Conservation (phyloP, 1,284 basidiomycete genomes). For the Psilocybe mexicana region DNA sequence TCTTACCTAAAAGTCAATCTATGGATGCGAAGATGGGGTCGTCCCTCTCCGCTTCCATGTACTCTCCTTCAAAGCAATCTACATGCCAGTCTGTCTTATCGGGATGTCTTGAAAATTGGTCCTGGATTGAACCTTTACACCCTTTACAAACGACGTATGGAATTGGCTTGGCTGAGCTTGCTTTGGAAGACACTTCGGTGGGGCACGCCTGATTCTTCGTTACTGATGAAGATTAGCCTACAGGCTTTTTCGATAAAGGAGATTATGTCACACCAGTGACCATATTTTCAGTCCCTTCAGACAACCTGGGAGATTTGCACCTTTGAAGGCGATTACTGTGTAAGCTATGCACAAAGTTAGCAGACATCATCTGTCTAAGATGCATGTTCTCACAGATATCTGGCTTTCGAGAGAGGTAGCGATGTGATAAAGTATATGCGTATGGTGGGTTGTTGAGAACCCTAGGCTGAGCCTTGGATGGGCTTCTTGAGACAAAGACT, state of each 20-base stretch:
- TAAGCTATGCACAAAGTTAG: no score
- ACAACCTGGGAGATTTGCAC: no score
- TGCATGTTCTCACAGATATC: no score
- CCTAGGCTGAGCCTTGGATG: not conserved
- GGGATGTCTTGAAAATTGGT: not conserved
- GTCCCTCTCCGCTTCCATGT: not conserved
- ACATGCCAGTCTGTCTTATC: slow-evolving; percentile 16
- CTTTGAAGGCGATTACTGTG: no score
- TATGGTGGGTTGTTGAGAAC: not conserved
- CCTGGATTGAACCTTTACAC: slow-evolving; percentile 19
- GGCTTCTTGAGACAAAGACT: not conserved
- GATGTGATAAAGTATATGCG: no score
- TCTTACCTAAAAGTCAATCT: not conserved
- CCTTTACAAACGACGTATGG: slow-evolving; percentile 21
- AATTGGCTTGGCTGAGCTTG: slow-evolving; percentile 1
- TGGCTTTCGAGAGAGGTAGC: no score
- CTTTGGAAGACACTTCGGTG: slow-evolving; percentile 8
- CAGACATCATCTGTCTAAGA: no score
- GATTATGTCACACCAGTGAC: not conserved
- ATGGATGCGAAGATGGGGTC: not conserved
- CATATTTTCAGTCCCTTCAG: not conserved
- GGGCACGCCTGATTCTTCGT: slow-evolving; percentile 1
- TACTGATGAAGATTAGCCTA: slow-evolving; percentile 3
- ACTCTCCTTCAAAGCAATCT: slow-evolving; percentile 13
- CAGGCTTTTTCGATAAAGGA: no score